Conservation (phyloP, 257 asterid genomes). For the Solanum chaucha region DNA sequence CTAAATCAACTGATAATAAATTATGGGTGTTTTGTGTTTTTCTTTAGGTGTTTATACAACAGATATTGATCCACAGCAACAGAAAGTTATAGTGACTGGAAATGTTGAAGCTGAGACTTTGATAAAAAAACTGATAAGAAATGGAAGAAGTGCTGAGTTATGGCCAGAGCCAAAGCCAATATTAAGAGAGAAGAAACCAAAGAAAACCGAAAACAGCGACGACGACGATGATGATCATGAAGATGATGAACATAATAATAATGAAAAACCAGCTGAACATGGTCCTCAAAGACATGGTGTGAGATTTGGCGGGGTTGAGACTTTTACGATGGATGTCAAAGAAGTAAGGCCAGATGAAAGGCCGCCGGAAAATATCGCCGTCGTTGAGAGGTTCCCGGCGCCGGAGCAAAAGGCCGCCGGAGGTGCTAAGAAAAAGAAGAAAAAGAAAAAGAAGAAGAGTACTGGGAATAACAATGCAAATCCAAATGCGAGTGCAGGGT, state of each 20-base stretch:
- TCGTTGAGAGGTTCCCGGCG: conserved; percentile 12
- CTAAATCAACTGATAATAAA: too few relatives aligned
- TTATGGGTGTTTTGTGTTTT: too few relatives aligned
- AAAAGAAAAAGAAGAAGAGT: conserved; percentile 30
- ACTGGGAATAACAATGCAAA: conserved; percentile 3
- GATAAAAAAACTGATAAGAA: conserved; percentile 47
- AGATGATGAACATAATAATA: conserved; percentile 16
- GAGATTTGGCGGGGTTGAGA: conserved; percentile 33
- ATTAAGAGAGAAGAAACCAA: conserved; percentile 25
- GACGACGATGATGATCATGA: conserved; percentile 27
- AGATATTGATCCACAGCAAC: conserved; percentile 49
- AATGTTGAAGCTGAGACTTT: conserved; percentile 51
- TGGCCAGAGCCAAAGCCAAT: conserved; percentile 71
- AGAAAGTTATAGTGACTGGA: conserved; percentile 72
- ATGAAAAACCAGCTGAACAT: conserved; percentile 14
- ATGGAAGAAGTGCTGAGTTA: conserved; percentile 64
- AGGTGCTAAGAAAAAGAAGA: conserved; percentile 51
- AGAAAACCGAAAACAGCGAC: conserved; percentile 25
- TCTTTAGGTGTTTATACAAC: conserved; percentile 59
- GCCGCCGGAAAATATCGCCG: conserved; percentile 21
- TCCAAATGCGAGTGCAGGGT: conserved; percentile 1
- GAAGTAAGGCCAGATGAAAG: background rate
- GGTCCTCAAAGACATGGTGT: conserved; percentile 27
- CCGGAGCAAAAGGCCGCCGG: conserved; percentile 9
- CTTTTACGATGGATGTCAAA: conserved; percentile 3